Percentiles rank a stretch among this genome's conserved stretches.
Conservation (phyloP, 345 rosid species). For the Eucalyptus curtisii region DNA sequence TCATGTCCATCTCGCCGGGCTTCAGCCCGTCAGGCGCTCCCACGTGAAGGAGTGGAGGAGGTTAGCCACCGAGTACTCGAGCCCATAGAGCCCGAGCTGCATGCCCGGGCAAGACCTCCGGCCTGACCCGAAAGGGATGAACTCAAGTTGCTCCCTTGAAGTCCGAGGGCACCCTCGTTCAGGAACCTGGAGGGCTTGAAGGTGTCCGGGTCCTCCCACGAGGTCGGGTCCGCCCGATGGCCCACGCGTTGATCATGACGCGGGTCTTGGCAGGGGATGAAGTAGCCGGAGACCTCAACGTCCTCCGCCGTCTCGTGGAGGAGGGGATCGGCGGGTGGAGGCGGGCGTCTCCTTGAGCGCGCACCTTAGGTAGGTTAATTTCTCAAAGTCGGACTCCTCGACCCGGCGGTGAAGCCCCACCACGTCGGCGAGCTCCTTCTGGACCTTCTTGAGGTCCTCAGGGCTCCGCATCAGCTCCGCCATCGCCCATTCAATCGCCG, state of each 20-base stretch:
- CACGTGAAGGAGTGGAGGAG: conserved; percentile 69
- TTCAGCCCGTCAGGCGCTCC: conserved; percentile 86
- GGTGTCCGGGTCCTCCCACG: conserved; percentile 67
- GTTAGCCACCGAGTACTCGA: conserved; percentile 63
- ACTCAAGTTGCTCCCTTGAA: conserved; percentile 72
- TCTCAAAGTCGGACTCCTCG: conserved; percentile 65
- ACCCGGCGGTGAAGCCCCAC: conserved; percentile 72
- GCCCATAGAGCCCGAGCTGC: conserved; percentile 79
- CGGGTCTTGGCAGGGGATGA: conserved; percentile 56
- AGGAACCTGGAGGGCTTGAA: conserved; percentile 74
- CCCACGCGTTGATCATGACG: conserved; percentile 68
- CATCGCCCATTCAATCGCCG: conserved; percentile 88
- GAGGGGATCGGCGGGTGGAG: conserved; percentile 97
- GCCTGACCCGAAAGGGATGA: conserved; percentile 88
- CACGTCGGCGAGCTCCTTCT: conserved; percentile 55
- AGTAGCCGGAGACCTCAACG: conserved; percentile 43
- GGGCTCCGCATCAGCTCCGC: conserved; percentile 72
- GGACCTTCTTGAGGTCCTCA: conserved; percentile 45
- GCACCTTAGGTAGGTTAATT: conserved; percentile 51
- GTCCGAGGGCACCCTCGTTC: conserved; percentile 48
- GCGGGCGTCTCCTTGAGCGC: conserved; percentile 59
- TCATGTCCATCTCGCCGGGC: conserved; percentile 76
- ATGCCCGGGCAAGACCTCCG: conserved; percentile 90
- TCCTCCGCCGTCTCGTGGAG: conserved; percentile 81
- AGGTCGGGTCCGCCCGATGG: conserved; percentile 62